Conservation (phyloP, 2,329 filamentous ascomycete species). For the Alternaria sp. region DNA sequence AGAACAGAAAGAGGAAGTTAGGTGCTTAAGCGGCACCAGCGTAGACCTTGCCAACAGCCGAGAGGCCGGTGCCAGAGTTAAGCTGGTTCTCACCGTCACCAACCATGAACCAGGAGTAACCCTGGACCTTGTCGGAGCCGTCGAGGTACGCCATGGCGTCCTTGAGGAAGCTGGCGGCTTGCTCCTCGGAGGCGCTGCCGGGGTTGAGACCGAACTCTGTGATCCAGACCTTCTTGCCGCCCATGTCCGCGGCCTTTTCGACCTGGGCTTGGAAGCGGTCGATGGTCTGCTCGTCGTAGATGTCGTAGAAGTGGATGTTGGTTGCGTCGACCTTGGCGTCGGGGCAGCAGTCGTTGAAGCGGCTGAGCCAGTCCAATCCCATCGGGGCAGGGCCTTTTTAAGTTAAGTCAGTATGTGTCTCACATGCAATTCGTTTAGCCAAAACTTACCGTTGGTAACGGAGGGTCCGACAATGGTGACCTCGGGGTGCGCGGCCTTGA, state of each 20-base stretch:
- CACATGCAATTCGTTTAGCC: not conserved
- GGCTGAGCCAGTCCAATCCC: conserved; percentile 42
- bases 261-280: conserved; percentile 50
- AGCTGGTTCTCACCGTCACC: conserved; percentile 40
- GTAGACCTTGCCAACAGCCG: conserved; percentile 35
- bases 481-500: conserved; percentile 34
- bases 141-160: conserved; percentile 45
- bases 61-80: conserved; percentile 31
- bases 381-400: conserved; percentile 9
- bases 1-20: not conserved
- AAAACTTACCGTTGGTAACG: conserved; percentile 34
- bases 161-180: conserved; percentile 45
- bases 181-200: conserved; percentile 34
- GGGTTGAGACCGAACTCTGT: conserved; percentile 48
- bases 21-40: conserved; percentile 19
- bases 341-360: conserved; percentile 43
- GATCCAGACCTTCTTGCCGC: conserved; percentile 45
- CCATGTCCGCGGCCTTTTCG: conserved; percentile 37
- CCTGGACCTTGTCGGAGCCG: conserved; percentile 32
- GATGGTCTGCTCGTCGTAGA: conserved; percentile 34
- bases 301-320: conserved; percentile 51
- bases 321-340: conserved; percentile 44
- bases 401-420: not conserved
- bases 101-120: conserved; percentile 50
- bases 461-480: conserved; percentile 44